phyloP scores from a whole-genome alignment of 306 rosid species.

The Mimosa pudica region DNA sequence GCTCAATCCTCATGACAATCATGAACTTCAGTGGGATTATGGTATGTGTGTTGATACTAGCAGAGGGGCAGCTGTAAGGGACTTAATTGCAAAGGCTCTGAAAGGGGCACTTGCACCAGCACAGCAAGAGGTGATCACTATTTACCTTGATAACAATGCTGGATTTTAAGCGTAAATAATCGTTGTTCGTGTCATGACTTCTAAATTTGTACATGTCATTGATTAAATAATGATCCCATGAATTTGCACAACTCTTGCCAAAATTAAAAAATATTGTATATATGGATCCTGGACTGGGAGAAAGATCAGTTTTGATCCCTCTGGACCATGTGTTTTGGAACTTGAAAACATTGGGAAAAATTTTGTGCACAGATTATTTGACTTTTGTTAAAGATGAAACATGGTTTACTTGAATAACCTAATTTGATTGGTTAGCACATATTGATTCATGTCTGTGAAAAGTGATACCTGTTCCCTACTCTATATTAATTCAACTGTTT shows the following conservation, averaged over 20 bases:
- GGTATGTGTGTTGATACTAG: slow-evolving; percentile 95
- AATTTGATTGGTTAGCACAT: slow-evolving; percentile 5
- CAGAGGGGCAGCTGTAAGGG: slow-evolving; percentile 95
- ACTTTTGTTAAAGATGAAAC: neutral
- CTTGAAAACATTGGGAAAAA: neutral
- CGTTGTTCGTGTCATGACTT: neutral
- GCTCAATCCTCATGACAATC: slow-evolving; percentile 87
- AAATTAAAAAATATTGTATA: neutral
- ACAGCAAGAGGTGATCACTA: slow-evolving; percentile 76
- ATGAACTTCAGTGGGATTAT: slow-evolving; percentile 92
- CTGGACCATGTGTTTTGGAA: neutral
- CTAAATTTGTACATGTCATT: too few relatives aligned
- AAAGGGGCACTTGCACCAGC: slow-evolving; percentile 89
- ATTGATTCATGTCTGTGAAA: slow-evolving; percentile 24
- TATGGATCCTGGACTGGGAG: neutral
- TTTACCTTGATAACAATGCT: slow-evolving; percentile 1
- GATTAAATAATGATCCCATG: neutral
- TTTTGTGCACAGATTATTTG: neutral
- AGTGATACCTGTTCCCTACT: slow-evolving; percentile 29
- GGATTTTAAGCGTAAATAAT: too few relatives aligned
- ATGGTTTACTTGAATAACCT: slow-evolving; percentile 4
- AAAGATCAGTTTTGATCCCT: neutral
- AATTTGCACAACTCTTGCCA: neutral
- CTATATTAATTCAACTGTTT: slow-evolving; percentile 29
- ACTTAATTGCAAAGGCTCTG: slow-evolving; percentile 85